Evolutionary conservation across 768 basidiomycete genomes (phyloP), one percentile per base, ranked within the genome.

Genomic region (Termitomyces sp.): DNA sequence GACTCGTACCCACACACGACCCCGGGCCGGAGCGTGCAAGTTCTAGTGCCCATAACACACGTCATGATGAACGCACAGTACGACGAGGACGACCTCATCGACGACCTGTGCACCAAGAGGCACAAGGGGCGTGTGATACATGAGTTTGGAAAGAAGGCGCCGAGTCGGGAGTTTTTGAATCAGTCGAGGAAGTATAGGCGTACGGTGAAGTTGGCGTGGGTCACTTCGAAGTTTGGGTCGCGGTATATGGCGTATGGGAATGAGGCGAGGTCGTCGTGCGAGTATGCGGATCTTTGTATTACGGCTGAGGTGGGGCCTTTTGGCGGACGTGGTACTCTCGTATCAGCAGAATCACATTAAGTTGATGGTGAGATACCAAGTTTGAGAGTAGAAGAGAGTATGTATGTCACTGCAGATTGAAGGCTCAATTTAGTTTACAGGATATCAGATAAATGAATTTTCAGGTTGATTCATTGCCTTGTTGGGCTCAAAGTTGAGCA

Each of bases 261-360:
- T 24, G 60, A 64, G 42, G 0, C 56, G 0, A 40, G 52, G 3
- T n/a, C 55, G 4, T 55, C n/a, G 13, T 61, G 48, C 22, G 28
- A 55, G 18, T 57, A 61, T 59, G 51, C 50, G 13, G 60, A 58
- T 42, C 33, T 64, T 7, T 58, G 60, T 39, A 55, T 64, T 38
- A 40, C 45, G 3, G 57, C 35, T 28, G 6, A 58, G 22, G 39
- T 58, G 39, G 56, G 57, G 4, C 33, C 54, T 2, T 50, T 35
- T 32, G 61, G 56, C 5, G 11, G 40, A 24, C 60, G 55, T 33
- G 12, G 8, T 15, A 51, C 42, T 15, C 18, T 42, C 18, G n/a
- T n/a, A n/a, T n/a, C n/a, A n/a, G n/a, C n/a, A n/a, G n/a, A n/a
- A n/a, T n/a, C n/a, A n/a, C n/a, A n/a, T n/a, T n/a, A n/a, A n/a